Base-by-base conservation (phyloP, 2,329 filamentous ascomycete genomes). In the Pseudopithomyces chartarum region DNA sequence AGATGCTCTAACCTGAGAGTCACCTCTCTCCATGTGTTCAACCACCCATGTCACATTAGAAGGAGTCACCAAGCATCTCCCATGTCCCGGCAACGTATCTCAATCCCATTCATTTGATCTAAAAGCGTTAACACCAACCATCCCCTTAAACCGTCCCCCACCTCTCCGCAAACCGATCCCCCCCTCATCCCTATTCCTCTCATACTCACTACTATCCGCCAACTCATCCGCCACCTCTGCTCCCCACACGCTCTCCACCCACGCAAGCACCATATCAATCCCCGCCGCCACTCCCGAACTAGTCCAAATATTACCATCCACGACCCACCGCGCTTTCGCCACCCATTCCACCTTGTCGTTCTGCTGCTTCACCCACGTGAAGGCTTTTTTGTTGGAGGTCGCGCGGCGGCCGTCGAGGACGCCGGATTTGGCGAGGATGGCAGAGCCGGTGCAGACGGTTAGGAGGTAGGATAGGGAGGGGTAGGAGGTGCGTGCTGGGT, bases 231-330 rank as follows among this genome's bases (percentile, higher is more conserved):
- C 85, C 13, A 78, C 69, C 1, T 80, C 79, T 42, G 81, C 77
- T 0, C 86, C 85, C 70, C 81, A 88, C 3, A 83, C 73, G 32
- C 79, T 73, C 34, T 67, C 78, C 17, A 88, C 78, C 73, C 83
- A 88, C 1, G 83, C 85, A 66, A 86, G 79, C 42, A 80, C 83
- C 57, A 84, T 76, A 76, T 89, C 87, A 44, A 87, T 87, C 0
- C 87, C 87, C 1, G 87, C 86, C 50, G 81, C 81, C 6, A 89
- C 81, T 0, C 88, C 87, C 0, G 85, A 87, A 2, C 84, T 84
- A 3, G 84, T 85, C 87, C 87, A 90, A 7, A 89, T 76, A 56
- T 89, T 87, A 3, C 84, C 87, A 71, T 90, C 87, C 0, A 80
- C 76, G 0, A 89, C 84, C 84, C 86, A 90, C 38, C 88, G 79